These are phyloP conservation scores for Huntiella bhutanensis DNA, from an alignment of 2,329 filamentous ascomycete genomes.

Conservation along the genomic window DNA sequence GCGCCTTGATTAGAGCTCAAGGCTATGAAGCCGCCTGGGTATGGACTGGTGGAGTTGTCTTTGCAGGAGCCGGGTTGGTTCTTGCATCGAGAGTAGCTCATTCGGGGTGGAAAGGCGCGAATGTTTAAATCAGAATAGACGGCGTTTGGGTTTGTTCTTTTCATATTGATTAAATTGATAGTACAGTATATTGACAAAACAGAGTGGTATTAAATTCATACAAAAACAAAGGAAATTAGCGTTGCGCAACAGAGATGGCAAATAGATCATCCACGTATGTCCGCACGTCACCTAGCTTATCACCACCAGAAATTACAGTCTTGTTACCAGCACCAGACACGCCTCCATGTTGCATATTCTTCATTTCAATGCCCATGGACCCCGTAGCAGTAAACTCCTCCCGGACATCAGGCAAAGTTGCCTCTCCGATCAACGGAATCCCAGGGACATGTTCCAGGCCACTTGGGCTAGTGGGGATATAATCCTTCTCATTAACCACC, in stretches of 20 bases:
- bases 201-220: neutral
- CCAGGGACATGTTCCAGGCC: slow-evolving; percentile 1
- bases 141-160: too few relatives aligned
- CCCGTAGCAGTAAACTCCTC: neutral
- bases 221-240: neutral
- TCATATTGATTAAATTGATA: too few relatives aligned
- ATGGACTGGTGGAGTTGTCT: slow-evolving; percentile 4
- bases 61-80: neutral
- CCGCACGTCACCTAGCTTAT: slow-evolving; percentile 18
- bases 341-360: slow-evolving; percentile 13
- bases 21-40: slow-evolving; percentile 6
- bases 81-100: neutral
- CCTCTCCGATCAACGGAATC: slow-evolving; percentile 9
- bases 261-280: slow-evolving; percentile 29
- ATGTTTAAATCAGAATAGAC: neutral
- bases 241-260: slow-evolving; percentile 8
- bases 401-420: neutral
- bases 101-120: neutral
- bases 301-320: slow-evolving; percentile 14
- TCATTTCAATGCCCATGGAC: slow-evolving; percentile 7
- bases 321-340: slow-evolving; percentile 16
- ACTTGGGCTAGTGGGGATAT: neutral
- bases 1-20: slow-evolving; percentile 19
- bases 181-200: too few relatives aligned
- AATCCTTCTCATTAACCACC: slow-evolving; percentile 12